Base-by-base conservation (phyloP, 305 asterid genomes). In the Fraxinus xanthoxyloides region DNA sequence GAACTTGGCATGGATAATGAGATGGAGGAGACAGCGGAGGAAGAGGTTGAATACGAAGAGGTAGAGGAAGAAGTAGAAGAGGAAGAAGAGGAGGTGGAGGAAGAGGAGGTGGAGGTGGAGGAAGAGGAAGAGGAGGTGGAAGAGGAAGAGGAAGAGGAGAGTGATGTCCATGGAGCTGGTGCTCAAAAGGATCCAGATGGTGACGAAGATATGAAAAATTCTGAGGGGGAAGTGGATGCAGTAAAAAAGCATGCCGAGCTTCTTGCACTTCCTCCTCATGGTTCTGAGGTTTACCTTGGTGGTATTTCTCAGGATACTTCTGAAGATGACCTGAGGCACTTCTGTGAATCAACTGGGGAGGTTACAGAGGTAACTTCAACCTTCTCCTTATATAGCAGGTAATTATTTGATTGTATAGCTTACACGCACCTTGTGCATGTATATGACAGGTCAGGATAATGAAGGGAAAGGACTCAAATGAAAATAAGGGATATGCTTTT, bases 401-500 rank as follows among this genome's bases (percentile, higher is more conserved):
- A 46, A 24, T 74, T 3, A 63, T 80, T 79, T 79, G 72, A 82
- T 67, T 79, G 65, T n/a, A n/a, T 86, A 24, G 80, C 63, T 63
- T 34, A 81, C 77, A 3, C 78, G 75, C 51, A 32, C 30, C 51
- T 80, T 48, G 34, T 82, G 81, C 84, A 40, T 84, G 85, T 79
- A 48, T 77, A 87, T 80, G 83, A 75, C 92, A 95, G 98, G 96
- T 95, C 74, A 90, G 98, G 91, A 87, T 94, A 88, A 95, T 95
- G 98, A 94, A 91, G 89, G 97, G 92, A 77, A 95, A 92, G 87
- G 97, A 91, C 86, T 81, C 95, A 32, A 80, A 85, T 80, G 97
- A 93, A 88, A 94, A 97, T 88, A 97, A 94, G 87, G 97, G 98
- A 21, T 97, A 94, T 84, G 97, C 98, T 59, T 97, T 94, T 93